Evolutionary conservation across 805 yeast genomes (phyloP), one percentile per base, ranked within the genome.

Genomic region (Starmerella ratchasimensis): DNA sequence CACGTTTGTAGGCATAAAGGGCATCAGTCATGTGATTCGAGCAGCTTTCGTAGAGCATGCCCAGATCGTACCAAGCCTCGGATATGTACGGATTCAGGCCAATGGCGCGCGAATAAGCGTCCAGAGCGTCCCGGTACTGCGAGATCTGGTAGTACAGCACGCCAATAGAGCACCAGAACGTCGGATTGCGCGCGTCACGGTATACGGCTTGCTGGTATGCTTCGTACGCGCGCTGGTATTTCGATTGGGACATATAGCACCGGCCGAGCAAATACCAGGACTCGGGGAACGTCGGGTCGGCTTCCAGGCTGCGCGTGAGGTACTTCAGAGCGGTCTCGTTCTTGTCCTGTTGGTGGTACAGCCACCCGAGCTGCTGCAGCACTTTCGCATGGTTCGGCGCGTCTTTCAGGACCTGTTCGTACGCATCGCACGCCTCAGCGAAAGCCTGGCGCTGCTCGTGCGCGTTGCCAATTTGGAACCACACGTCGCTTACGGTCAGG

Each of bases 141-240:
- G 90, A 75, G 43, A 90, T 88, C 61, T 90, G 96, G 60, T 88
- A 90, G 62, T 90, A 90, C 41, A 90, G 68, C 13, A 90, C 98
- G 57, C 98, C 98, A 53, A 80, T 80, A 23, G 82, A 75, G 58
- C 90, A 80, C 98, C 98, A 90, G 65, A 90, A 90, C 1, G 96
- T 90, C 41, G 98, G 97, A 59, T 90, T 90, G 57, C 96, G 72
- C 27, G 93, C 79, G 59, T 90, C 97, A 46, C 95, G 72, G 59
- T 90, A 90, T 42, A 90, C 98, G 10, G 97, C 97, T 58, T 86
- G 96, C 63, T 90, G 98, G 71, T 88, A 90, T 0, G 96, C 93
- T 56, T 90, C 97, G 60, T 88, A 90, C 2, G 98, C 97, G 34
- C 90, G 84, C 43, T 90, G 79, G 63, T 84, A 90, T 58, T 88